Evolutionary conservation across 805 yeast genomes (phyloP), one percentile per base, ranked within the genome.

Genomic region (Barnettozyma sp.): DNA sequence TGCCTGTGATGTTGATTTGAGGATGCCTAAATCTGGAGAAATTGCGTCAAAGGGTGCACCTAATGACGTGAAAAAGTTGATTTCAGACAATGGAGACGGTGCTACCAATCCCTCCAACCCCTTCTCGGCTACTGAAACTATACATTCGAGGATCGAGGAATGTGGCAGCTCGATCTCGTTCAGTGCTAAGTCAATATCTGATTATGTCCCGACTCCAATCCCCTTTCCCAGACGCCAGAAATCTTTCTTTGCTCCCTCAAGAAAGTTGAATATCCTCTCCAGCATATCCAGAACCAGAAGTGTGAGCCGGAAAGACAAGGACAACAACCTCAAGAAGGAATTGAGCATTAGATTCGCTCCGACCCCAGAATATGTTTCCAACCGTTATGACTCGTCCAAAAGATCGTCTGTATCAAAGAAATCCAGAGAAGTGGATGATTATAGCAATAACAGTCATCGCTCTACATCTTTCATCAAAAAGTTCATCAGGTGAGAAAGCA

Each of bases 331-430:
- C 15, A 38, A 36, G 26, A 33, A 23, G 9, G 20, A 31, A 14
- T 12, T 35, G 10, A 40, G 44, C 5, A 45, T 48, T 7, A 36
- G 45, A 23, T 48, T 48, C 45, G 52, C 49, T 8, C 39, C 38
- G 2, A 36, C 47, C 1, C 50, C 50, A 10, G 36, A 32, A 7
- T 44, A 38, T 17, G 33, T 42, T 10, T 27, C 34, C 12, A 17
- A 36, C 12, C 22, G 23, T 7, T 30, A 23, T 2, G 20, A 19
- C 7, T 19, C 13, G 13, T 23, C 26, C 1, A 36, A 23, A 18
- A 36, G 24, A 26, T 12, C 19, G 13, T n/a, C n/a, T n/a, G n/a
- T n/a, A n/a, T n/a, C n/a, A n/a, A n/a, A n/a, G n/a, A n/a, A n/a
- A n/a, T n/a, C n/a, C n/a, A n/a, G n/a, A n/a, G n/a, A n/a, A n/a